These are phyloP conservation scores for Candida sp. DNA, from an alignment of 1,139 yeast species.

Conservation along the genomic window DNA sequence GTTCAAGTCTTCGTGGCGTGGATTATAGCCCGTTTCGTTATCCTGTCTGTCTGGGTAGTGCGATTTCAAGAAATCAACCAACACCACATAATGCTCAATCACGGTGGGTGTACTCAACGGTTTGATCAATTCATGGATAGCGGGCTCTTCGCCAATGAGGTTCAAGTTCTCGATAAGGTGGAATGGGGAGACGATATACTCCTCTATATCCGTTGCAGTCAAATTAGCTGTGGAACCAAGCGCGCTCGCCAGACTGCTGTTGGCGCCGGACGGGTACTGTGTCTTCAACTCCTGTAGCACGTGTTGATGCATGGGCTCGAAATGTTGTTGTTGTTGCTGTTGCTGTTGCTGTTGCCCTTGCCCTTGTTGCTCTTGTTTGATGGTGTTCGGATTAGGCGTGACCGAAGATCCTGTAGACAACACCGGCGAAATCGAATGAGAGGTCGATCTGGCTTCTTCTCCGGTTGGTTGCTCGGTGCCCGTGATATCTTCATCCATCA, in stretches of 20 bases:
- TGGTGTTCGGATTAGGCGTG: conserved; percentile 1
- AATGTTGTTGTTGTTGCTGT: not conserved
- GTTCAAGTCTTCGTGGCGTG: conserved; percentile 23
- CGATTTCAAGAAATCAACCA: conserved; percentile 27
- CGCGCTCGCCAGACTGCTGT: not conserved
- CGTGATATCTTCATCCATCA: not conserved
- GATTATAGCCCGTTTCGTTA: conserved; percentile 6
- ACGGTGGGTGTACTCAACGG: conserved; percentile 36
- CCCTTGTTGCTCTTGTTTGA: no score
- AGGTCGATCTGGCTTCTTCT: conserved; percentile 3
- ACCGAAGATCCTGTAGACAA: conserved; percentile 2
- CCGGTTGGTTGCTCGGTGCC: not conserved
- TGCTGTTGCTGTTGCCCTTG: not conserved
- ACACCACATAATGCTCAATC: conserved; percentile 24
- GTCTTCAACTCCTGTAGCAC: not conserved
- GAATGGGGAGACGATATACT: conserved; percentile 20
- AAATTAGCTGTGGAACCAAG: not conserved
- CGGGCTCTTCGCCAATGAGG: conserved; percentile 25
- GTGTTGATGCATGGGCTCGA: not conserved
- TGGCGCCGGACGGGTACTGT: not conserved
- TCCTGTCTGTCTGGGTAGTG: conserved; percentile 20
- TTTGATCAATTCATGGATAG: conserved; percentile 23
- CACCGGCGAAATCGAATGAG: conserved; percentile 3
- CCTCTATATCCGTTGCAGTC: conserved; percentile 9
- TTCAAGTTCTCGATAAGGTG: conserved; percentile 25